Evolutionary conservation across 495 filamentous ascomycete genomes (phyloP), one percentile per base, ranked within the genome.

Genomic region (Hypoxylon fuscum): DNA sequence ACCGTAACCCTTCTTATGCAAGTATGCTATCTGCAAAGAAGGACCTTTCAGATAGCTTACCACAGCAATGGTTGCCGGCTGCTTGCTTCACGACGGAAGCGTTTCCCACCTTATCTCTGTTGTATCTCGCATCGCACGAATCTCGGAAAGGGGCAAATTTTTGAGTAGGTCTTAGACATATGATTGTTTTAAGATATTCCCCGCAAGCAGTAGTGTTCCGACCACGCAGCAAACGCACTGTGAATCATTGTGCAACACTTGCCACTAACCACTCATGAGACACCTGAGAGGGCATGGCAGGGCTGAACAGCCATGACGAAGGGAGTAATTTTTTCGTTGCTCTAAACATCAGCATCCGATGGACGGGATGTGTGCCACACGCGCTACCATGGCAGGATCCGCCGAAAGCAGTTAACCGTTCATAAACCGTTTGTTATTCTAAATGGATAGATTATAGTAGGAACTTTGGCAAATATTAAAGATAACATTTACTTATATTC

Each of bases 251-350:
- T n/a, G 44, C 48, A 50, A 50, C 49, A 23, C 25, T 2, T 4
- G 4, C 37, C 20, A n/a, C n/a, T n/a, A 27, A 22, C 49, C 15
- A 32, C 21, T 25, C 23, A 42, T 22, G 12, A 35, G 44, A 34
- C 14, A 49, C 25, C 29, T 35, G 4, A 21, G 37, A 40, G 29
- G 5, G 15, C 38, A 1, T n/a, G 11, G 44, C 50, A 60, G 45
- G 41, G 62, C 57, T 61, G 52, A 57, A 58, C 20, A 37, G 23
- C 35, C 22, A 57, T 65, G 44, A 58, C 37, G 38, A 55, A 50
- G 45, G n/a, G 42, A 60, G n/a, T 59, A 31, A 20, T 32, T 52
- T n/a, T 55, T 31, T 66, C 31, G 41, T 38, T 21, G 20, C 38
- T 47, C 44, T 42, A 32, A 51, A 47, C 31, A 52, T 8, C 45